These are phyloP conservation scores for Metarhizium guizhouense DNA, from an alignment of 2,329 filamentous ascomycete species.

Conservation along the genomic window DNA sequence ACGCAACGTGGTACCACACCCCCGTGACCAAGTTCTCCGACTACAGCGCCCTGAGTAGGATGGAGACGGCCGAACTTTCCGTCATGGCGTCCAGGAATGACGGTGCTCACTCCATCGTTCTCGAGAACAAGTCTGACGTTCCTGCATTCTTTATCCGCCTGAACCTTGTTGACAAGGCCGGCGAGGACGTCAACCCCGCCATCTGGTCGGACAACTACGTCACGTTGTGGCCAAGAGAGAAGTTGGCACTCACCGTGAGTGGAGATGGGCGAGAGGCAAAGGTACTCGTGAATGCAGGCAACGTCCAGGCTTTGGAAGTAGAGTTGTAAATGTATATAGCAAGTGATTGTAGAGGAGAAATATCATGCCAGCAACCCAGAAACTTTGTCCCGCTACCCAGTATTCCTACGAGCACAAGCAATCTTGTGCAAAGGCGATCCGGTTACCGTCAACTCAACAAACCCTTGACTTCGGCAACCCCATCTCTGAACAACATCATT, in stretches of 20 bases:
- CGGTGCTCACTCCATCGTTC: conserved; percentile 22
- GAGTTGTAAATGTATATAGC: neutral
- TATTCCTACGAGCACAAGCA: too few species aligned
- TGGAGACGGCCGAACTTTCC: conserved; percentile 29
- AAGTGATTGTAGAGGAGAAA: neutral
- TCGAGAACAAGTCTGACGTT: conserved; percentile 41
- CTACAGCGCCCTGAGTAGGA: conserved; percentile 32
- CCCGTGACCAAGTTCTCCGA: conserved; percentile 43
- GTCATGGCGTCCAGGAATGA: conserved; percentile 12
- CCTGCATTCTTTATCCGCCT: conserved; percentile 52
- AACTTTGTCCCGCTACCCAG: too few species aligned
- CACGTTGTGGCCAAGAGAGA: conserved; percentile 50
- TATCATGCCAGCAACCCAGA: too few species aligned
- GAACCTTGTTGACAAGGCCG: conserved; percentile 34
- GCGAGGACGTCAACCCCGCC: conserved; percentile 39
- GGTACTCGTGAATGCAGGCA: conserved; percentile 10
- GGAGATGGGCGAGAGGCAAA: conserved; percentile 7
- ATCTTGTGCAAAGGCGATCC: too few species aligned
- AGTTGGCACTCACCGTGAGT: conserved; percentile 18
- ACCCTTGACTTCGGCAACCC: too few species aligned
- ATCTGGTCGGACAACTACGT: conserved; percentile 56
- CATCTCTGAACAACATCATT: too few species aligned
- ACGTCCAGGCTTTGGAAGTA: conserved; percentile 7
- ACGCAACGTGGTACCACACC: conserved; percentile 50
- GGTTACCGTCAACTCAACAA: too few species aligned